Evolutionary conservation across 768 basidiomycete genomes (phyloP), one percentile per base, ranked within the genome.

Genomic region (Russula lepida): DNA sequence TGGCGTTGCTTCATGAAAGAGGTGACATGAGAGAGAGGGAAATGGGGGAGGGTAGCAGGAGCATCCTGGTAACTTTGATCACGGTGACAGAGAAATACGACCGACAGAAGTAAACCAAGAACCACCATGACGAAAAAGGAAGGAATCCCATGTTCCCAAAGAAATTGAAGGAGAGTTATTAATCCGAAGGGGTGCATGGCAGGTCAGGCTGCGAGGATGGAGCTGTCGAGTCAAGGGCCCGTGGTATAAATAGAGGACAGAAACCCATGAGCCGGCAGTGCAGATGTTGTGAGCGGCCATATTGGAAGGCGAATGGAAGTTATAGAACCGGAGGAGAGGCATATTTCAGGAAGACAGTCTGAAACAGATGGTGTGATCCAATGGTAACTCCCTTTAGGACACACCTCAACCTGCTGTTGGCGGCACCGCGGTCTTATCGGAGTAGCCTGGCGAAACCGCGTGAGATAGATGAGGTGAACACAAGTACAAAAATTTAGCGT

Each of bases 1-100:
- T 83, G 84, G 56, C 87, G 79, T 66, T 73, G 74, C 49, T 79
- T 81, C 70, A 88, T 89, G 77, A 90, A 90, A 17, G 86, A 82
- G 32, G 74, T 69, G 57, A 86, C 84, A 64, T 81, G 78, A 67
- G 81, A 77, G 58, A 86, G 74, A 59, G 80, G 78, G 44, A 76
- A 74, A 46, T 83, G 81, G 46, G 87, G 86, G 6, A 89, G 75
- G 54, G 74, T 75, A 49, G 74, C 76, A 54, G 88, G 71, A 49
- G 68, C 63, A 66, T 84, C 82, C 15, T 79, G 41, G 5, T 49
- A 41, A 15, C 53, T 37, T 30, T 48, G 19, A 54, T 49, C 25
- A 60, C 43, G 23, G 56, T 46, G 35, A 57, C 23, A 56, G 11
- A 51, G 59, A 43, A 35, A 58, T 21, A 55, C 28, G 28, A 60